Conservation (phyloP, 2,329 filamentous ascomycete species). For the Fusarium sp. region DNA sequence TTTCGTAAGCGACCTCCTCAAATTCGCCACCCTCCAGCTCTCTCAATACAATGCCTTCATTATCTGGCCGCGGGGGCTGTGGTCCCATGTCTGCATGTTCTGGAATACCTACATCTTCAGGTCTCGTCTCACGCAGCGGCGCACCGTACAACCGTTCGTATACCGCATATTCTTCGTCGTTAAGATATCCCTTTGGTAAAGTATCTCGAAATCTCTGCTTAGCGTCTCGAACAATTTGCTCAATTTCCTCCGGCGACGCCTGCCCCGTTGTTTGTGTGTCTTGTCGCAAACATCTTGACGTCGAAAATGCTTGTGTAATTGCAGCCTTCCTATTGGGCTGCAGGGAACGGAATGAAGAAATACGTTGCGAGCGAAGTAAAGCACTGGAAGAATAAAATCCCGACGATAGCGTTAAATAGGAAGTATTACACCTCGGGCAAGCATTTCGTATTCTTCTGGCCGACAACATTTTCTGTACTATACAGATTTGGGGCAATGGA, state of each 20-base stretch:
- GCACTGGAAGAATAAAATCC: slow-evolving; percentile 23
- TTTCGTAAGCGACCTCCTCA: slow-evolving; percentile 68
- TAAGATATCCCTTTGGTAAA: slow-evolving; percentile 77
- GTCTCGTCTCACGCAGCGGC: slow-evolving; percentile 70
- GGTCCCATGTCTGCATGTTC: slow-evolving; percentile 52
- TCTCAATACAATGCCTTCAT: slow-evolving; percentile 61
- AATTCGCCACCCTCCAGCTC: slow-evolving; percentile 66
- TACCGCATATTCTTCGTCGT: slow-evolving; percentile 74
- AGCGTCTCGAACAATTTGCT: slow-evolving; percentile 74
- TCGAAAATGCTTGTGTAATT: slow-evolving; percentile 47
- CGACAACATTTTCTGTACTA: slow-evolving; percentile 49
- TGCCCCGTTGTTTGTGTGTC: slow-evolving; percentile 17
- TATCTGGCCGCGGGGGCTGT: slow-evolving; percentile 24
- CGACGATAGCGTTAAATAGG: slow-evolving; percentile 21
- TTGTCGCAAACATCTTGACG: slow-evolving; percentile 40
- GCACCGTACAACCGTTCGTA: slow-evolving; percentile 86
- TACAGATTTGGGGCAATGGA: slow-evolving; percentile 24
- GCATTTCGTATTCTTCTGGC: slow-evolving; percentile 48
- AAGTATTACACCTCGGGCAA: slow-evolving; percentile 45
- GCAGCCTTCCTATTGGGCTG: slow-evolving; percentile 43
- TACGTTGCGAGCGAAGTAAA: slow-evolving; percentile 26
- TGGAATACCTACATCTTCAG: slow-evolving; percentile 67
- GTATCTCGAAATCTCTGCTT: slow-evolving; percentile 81
- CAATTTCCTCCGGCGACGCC: slow-evolving; percentile 55
- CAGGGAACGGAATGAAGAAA: slow-evolving; percentile 24